These are phyloP conservation scores for Cryomyces minteri DNA, from an alignment of 495 filamentous ascomycete genomes.

Conservation along the genomic window DNA sequence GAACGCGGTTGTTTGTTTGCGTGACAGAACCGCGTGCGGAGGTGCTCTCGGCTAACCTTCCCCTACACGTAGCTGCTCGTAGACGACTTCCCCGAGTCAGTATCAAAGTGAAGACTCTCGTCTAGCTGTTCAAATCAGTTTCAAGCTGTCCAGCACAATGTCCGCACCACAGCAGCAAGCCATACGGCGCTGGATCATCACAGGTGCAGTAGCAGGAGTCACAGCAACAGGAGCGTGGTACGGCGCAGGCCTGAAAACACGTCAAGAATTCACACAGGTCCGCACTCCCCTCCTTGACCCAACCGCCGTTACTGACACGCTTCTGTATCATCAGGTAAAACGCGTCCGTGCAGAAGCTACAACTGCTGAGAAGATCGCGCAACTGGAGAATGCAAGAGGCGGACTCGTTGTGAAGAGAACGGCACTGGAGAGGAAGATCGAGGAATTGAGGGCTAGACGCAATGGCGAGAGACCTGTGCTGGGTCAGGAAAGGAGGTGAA, in stretches of 20 bases:
- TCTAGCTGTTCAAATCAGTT: no score
- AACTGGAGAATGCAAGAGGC: conserved; percentile 29
- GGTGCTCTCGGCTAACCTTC: no score
- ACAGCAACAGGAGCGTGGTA: conserved; percentile 31
- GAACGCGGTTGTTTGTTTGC: no score
- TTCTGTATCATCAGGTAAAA: conserved; percentile 6
- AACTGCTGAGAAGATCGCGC: conserved; percentile 32
- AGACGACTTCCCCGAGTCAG: no score
- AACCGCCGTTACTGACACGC: neutral
- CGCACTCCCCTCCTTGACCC: neutral
- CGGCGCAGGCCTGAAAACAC: conserved; percentile 39
- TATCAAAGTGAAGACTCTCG: no score
- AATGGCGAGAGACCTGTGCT: neutral
- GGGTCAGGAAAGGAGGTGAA: no score
- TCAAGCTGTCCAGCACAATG: neutral
- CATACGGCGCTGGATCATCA: conserved; percentile 23
- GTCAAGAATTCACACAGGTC: conserved; percentile 22
- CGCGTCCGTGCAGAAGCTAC: conserved; percentile 21
- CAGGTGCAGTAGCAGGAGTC: conserved; percentile 29
- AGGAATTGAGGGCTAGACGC: conserved; percentile 15
- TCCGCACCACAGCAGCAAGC: conserved; percentile 2
- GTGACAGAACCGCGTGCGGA: no score
- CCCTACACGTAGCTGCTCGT: no score
- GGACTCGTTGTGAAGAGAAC: conserved; percentile 30
- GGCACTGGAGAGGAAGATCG: conserved; percentile 38